phyloP scores from a whole-genome alignment of 352 stramenopile genomes.

The Phytophthora hibernalis region DNA sequence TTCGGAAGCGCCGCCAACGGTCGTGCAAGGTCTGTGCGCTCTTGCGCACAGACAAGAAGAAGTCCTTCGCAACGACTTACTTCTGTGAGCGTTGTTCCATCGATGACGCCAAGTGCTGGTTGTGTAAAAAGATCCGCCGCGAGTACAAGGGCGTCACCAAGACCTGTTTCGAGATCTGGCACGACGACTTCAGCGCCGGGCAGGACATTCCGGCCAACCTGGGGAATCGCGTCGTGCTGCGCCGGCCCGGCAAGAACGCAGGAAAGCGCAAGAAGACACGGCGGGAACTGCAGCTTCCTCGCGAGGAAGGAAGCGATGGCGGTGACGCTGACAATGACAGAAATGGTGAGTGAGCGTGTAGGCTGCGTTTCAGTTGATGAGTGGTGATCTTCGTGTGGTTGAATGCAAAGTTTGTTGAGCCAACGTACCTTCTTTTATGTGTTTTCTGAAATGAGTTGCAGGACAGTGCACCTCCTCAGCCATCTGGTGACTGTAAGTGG shows the following conservation, averaged over 20 bases:
- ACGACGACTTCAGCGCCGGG: constrained; percentile 32
- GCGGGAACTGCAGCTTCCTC: not conserved
- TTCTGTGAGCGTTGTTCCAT: constrained; percentile 19
- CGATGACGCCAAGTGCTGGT: constrained; percentile 24
- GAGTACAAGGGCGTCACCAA: constrained; percentile 2
- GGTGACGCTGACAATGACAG: not conserved
- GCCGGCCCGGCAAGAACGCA: constrained; percentile 6
- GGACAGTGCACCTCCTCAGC: not conserved
- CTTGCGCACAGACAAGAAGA: not conserved
- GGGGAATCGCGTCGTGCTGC: constrained; percentile 23
- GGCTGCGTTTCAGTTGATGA: constrained; percentile 3
- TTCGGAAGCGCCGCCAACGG: constrained; percentile 3
- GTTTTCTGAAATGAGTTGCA: constrained; percentile 4
- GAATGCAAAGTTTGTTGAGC: constrained; percentile 5
- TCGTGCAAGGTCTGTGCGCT: constrained; percentile 2
- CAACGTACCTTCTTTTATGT: constrained; percentile 3
- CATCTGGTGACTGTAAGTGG: not conserved
- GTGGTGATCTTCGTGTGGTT: constrained; percentile 3
- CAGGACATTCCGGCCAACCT: constrained; percentile 5
- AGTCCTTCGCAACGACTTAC: constrained; percentile 6
- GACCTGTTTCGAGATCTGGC: constrained; percentile 38
- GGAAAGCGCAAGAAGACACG: constrained; percentile 28
- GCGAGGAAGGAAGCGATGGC: not conserved
- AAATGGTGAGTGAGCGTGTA: constrained; percentile 1
- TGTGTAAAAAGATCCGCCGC: constrained; percentile 19